Evolutionary conservation across 129 eudicot species (phyloP), one percentile per base, ranked within the genome.

Genomic region (Flaveria robusta): DNA sequence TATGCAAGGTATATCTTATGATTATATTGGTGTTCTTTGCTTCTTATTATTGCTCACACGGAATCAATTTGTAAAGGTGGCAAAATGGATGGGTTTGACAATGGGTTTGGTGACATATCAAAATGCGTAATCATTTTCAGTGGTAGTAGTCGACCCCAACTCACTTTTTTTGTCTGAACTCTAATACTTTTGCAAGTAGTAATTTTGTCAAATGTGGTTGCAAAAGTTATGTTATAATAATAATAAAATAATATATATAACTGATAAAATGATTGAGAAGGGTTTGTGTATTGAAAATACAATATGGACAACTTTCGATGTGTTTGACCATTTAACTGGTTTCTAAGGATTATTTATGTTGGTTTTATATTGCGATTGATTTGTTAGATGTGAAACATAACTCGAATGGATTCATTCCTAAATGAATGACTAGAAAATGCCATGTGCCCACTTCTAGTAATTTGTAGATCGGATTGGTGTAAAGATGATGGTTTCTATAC

Each of bases 1-100:
- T 67, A 78, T 91, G 34, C 92, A 87, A 72, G 98, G 98, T 93
- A 87, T 41, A 46, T 59, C 62, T 59, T 46, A 14, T 13, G 50
- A 3, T 49, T 13, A 9, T 75, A 29, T 31, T 34, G 34, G 34
- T 56, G 54, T 52, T 52, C 42, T 24, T 37, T 66, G 23, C 73
- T 64, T 24, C 41, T 75, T 65, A 47, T 63, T 27, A 42, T 23
- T 74, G 70, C 19, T 74, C 70, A 59, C 59, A 49, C 66, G 41
- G 29, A 49, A 75, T 22, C 19, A 65, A 51, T 65, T 47, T 29
- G 11, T 58, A 58, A 46, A 6, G 77, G 66, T 34, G 39, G 39
- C 4, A 59, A 58, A 59, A 59, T 59, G 66, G 66, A 24, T n/a
- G 1, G 39, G 34, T 26, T 13, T 14, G 66, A 6, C 7, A 54